These are phyloP conservation scores for Elymus sibiricus DNA, from an alignment of 176 grass and related monocot genomes.

Conservation along the genomic window DNA sequence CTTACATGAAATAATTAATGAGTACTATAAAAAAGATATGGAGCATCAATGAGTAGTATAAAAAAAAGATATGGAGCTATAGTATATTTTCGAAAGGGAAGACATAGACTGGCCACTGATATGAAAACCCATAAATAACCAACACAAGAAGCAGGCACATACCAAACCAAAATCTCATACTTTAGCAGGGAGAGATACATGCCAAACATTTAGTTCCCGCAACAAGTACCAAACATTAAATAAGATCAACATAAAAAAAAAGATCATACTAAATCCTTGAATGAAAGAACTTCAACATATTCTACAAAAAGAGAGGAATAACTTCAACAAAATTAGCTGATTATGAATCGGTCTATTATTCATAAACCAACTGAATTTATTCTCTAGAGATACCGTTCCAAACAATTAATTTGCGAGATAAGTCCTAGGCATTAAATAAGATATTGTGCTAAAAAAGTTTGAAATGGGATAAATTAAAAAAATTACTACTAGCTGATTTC, in stretches of 20 bases:
- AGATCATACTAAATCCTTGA: background rate
- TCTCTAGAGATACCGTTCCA: too few species aligned
- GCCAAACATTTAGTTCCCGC: background rate
- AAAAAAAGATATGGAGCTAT: background rate
- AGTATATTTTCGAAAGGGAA: background rate
- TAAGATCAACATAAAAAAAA: background rate
- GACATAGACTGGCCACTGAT: background rate
- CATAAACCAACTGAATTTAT: too few species aligned
- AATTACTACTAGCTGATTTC: background rate
- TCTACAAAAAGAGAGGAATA: too few species aligned
- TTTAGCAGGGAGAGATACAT: background rate
- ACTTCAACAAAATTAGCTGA: too few species aligned
- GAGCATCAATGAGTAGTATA: background rate
- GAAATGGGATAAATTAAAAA: too few species aligned
- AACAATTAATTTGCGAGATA: too few species aligned
- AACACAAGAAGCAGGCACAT: background rate
- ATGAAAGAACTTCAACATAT: background rate
- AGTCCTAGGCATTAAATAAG: too few species aligned
- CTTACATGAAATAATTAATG: background rate
- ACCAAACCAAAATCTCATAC: constrained; percentile 13
- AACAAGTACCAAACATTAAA: background rate
- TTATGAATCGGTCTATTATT: too few species aligned
- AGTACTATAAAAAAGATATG: background rate
- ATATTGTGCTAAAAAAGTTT: too few species aligned
- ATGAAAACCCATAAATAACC: background rate